Evolutionary conservation across 441 rosid genomes (phyloP), one percentile per base, ranked within the genome.

Genomic region (Pelargonium fulgidum): DNA sequence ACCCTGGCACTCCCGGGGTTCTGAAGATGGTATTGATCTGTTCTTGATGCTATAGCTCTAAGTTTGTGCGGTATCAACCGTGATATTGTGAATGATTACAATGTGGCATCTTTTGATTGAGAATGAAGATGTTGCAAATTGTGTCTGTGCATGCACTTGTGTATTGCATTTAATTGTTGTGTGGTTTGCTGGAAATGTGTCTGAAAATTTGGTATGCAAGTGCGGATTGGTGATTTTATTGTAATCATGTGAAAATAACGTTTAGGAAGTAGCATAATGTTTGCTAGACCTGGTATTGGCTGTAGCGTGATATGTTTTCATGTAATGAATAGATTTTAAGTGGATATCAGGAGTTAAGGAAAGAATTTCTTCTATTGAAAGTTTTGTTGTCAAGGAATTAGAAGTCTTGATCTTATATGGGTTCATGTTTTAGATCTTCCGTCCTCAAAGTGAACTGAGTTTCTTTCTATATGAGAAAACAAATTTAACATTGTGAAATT

Each of bases 1-100:
- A 92, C 68, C 84, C 89, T 14, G 98, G 98, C 70, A 80, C 89
- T 73, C 85, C 88, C 26, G 93, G 97, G 62, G 81, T 76, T 70
- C 81, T 92, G 20, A 78, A 79, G 72, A 63, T 89, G 85, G 97
- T 92, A 85, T 39, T 67, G 20, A 14, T 3, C 13, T 48, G 12
- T 19, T 6, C 44, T 7, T 47, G 10, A 54, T 54, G 2, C 3
- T 54, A 1, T 54, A 16, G 22, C 62, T 14, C 11, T 9, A 3
- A 10, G 52, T 62, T 20, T 62, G 2, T 44, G 62, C 0, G 1
- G 7, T 52, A 9, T 22, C 50, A 41, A 56, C 1, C 67, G 6
- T 24, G 62, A 54, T 6, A 36, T 10, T 29, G 19, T 11, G 29
- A 12, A 68, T n/a, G 13, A 1, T 13, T 19, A 54, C 62, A 54